phyloP scores from a whole-genome alignment of 495 filamentous ascomycete species.

The Chaetomium cochliodes region DNA sequence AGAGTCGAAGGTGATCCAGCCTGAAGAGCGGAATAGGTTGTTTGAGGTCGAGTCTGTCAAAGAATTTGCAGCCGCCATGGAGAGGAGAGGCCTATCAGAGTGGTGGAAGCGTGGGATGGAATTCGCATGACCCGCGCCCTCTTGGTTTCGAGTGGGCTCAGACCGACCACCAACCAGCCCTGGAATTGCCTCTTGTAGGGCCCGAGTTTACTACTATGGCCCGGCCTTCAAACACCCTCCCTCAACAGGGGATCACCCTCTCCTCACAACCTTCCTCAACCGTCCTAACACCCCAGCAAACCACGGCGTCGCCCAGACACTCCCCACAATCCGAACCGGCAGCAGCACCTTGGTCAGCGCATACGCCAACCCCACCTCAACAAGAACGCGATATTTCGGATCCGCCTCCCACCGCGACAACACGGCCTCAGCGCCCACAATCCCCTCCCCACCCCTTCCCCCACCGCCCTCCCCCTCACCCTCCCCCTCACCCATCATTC shows the following conservation, averaged over 20 bases:
- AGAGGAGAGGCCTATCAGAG: constrained; percentile 25
- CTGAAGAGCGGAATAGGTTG: constrained; percentile 26
- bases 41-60: constrained; percentile 29
- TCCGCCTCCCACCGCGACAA: constrained; percentile 34
- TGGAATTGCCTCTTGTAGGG: background rate
- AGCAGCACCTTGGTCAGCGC: constrained; percentile 81
- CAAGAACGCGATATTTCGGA: constrained; percentile 54
- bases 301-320: constrained; percentile 91
- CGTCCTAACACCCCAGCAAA: constrained; percentile 65
- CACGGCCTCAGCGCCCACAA: constrained; percentile 14
- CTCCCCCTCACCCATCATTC: too few species aligned
- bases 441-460: constrained; percentile 18
- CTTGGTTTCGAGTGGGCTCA: background rate
- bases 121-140: constrained; percentile 18
- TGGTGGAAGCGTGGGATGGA: constrained; percentile 38
- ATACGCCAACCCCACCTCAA: constrained; percentile 82
- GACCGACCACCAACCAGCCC: background rate
- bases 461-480: constrained; percentile 7
- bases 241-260: background rate
- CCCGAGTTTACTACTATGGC: background rate
- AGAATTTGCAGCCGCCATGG: constrained; percentile 36
- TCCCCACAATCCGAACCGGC: constrained; percentile 69
- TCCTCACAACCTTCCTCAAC: constrained; percentile 11
- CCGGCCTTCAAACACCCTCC: background rate
- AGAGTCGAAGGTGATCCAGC: constrained; percentile 11